Evolutionary conservation across 2,329 filamentous ascomycete genomes (phyloP).

Genomic region (Tolypocladium album): DNA sequence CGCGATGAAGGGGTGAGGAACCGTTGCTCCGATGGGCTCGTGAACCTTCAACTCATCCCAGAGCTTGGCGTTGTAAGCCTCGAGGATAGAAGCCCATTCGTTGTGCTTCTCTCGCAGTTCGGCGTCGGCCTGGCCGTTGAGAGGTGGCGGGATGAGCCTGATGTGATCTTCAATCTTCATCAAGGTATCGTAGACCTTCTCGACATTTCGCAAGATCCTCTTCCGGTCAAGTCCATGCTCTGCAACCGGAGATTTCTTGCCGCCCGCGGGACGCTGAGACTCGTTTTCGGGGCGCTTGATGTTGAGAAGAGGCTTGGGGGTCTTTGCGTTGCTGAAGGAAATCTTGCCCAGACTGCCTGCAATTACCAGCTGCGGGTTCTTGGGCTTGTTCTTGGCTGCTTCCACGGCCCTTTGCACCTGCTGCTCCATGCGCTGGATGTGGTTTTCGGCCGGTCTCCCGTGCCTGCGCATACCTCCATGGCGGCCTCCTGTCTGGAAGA

Average conservation of each 20-base stretch:
- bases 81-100: constrained; percentile 54
- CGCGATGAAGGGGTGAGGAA: constrained; percentile 87
- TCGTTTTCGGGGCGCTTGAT: constrained; percentile 79
- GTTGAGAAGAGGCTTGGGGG: constrained; percentile 86
- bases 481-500: constrained; percentile 87
- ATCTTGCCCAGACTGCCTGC: constrained; percentile 96
- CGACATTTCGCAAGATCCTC: constrained; percentile 74
- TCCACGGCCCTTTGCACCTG: constrained; percentile 96
- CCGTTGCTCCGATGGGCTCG: constrained; percentile 71
- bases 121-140: constrained; percentile 46
- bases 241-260: constrained; percentile 27
- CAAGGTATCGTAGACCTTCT: constrained; percentile 74
- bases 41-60: constrained; percentile 88
- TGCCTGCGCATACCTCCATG: constrained; percentile 66
- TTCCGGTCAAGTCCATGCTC: constrained; percentile 62
- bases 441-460: constrained; percentile 80
- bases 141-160: constrained; percentile 57
- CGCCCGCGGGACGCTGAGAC: constrained; percentile 37
- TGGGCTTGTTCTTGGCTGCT: constrained; percentile 92
- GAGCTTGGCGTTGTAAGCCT: constrained; percentile 64
- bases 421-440: constrained; percentile 98
- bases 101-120: constrained; percentile 64
- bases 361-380: constrained; percentile 94
- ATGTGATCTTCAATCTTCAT: constrained; percentile 95
- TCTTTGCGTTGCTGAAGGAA: constrained; percentile 97